Conservation (phyloP, 1,284 basidiomycete genomes). For the Tremellales sp. region DNA sequence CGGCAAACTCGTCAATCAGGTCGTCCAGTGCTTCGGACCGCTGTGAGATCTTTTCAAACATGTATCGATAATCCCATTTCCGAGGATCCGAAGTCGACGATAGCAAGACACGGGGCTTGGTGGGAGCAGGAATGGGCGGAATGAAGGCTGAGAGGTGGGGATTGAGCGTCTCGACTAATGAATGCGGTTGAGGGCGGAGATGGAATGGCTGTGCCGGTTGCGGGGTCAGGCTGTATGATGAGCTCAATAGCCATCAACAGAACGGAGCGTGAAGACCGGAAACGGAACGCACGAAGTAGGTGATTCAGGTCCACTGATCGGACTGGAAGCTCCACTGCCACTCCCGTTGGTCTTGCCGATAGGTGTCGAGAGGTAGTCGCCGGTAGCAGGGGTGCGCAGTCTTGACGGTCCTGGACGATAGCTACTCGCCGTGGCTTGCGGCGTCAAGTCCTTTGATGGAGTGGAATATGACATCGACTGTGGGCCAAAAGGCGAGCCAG, state of each 20-base stretch:
- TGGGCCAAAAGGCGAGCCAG: slow-evolving; percentile 13
- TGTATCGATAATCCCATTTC: slow-evolving; percentile 63
- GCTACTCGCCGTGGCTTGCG: slow-evolving; percentile 23
- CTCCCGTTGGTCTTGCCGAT: slow-evolving; percentile 10
- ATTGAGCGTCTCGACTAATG: slow-evolving; percentile 47
- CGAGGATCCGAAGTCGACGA: slow-evolving; percentile 27
- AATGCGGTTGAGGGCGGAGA: slow-evolving; percentile 33
- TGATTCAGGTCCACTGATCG: slow-evolving; percentile 30
- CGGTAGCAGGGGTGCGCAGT: slow-evolving; percentile 11
- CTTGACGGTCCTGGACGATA: slow-evolving; percentile 25
- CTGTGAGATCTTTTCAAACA: slow-evolving; percentile 83
- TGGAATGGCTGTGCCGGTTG: slow-evolving; percentile 32
- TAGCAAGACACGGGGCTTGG: slow-evolving; percentile 28
- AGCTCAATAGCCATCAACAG: neutral
- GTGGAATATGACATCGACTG: slow-evolving; percentile 12
- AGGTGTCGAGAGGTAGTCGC: slow-evolving; percentile 18
- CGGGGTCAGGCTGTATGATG: slow-evolving; percentile 11
- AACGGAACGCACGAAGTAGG: slow-evolving; percentile 12
- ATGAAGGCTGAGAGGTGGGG: slow-evolving; percentile 30
- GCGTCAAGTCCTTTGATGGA: slow-evolving; percentile 16
- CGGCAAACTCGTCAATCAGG: slow-evolving; percentile 75
- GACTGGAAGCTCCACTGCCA: slow-evolving; percentile 26
- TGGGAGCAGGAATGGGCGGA: slow-evolving; percentile 8
- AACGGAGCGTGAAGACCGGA: neutral
- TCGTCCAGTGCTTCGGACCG: slow-evolving; percentile 77